These are phyloP conservation scores for Ogataea neopini DNA, from an alignment of 805 yeast species.

Conservation along the genomic window DNA sequence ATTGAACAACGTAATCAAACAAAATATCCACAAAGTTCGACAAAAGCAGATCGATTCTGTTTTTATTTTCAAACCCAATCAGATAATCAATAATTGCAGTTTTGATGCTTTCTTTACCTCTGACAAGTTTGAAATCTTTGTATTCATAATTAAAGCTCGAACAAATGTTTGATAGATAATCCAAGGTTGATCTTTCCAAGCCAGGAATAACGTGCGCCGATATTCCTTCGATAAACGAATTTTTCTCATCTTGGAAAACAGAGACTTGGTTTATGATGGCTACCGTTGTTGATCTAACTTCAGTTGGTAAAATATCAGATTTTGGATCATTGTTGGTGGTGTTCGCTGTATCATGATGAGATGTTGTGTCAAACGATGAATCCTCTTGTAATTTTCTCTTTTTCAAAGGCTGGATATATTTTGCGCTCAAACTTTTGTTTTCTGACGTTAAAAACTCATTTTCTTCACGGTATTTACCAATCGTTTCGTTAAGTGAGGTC, in stretches of 20 bases:
- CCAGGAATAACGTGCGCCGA: slow-evolving; percentile 41
- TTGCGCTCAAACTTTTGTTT: slow-evolving; percentile 36
- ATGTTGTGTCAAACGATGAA: slow-evolving; percentile 9
- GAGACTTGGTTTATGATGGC: slow-evolving; percentile 34
- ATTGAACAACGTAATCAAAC: slow-evolving; percentile 30
- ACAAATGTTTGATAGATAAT: slow-evolving; percentile 36
- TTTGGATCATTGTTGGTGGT: neutral
- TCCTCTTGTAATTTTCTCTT: slow-evolving; percentile 27
- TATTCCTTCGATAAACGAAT: slow-evolving; percentile 39
- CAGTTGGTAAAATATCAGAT: neutral
- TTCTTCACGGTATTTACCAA: slow-evolving; percentile 52
- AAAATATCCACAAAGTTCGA: slow-evolving; percentile 42
- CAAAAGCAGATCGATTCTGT: slow-evolving; percentile 52
- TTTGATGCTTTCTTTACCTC: slow-evolving; percentile 30
- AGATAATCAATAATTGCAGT: slow-evolving; percentile 43
- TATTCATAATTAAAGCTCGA: slow-evolving; percentile 31
- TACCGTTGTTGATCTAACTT: slow-evolving; percentile 15
- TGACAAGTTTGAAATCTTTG: slow-evolving; percentile 31
- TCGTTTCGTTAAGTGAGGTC: slow-evolving; percentile 32
- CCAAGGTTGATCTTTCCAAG: slow-evolving; percentile 33
- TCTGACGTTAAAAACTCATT: slow-evolving; percentile 55
- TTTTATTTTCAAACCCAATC: slow-evolving; percentile 40
- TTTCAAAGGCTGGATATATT: slow-evolving; percentile 27
- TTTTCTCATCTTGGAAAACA: slow-evolving; percentile 40
- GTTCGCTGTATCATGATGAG: neutral